A percentile compares a stretch with the other conserved stretches of the same genome.
phyloP scores from a whole-genome alignment of 495 filamentous ascomycete species.

The Paragyromitra xinjiangensis region DNA sequence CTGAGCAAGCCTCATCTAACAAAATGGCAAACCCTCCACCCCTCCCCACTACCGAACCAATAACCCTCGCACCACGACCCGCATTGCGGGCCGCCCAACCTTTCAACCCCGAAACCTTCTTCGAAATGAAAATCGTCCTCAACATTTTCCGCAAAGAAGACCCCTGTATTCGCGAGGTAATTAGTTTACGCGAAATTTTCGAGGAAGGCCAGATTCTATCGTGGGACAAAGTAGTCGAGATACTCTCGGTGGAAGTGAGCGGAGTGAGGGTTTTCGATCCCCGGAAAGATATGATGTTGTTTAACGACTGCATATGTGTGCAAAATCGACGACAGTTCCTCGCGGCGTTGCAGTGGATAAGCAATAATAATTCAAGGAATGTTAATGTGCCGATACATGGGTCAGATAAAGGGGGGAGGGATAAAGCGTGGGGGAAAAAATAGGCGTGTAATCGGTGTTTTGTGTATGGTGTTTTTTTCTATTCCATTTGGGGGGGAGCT shows the following conservation, averaged over 20 bases:
- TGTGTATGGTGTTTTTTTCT: background rate
- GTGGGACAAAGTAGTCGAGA: slow-evolving; percentile 13
- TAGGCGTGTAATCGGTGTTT: background rate
- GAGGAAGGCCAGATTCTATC: slow-evolving; percentile 8
- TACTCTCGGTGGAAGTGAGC: background rate
- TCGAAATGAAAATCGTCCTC: slow-evolving; percentile 15
- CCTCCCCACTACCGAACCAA: too few relatives aligned
- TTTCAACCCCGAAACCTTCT: background rate
- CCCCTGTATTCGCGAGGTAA: slow-evolving; percentile 1
- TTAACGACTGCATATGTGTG: slow-evolving; percentile 4
- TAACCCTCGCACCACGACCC: background rate
- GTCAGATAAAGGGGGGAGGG: background rate
- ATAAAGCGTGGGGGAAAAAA: background rate
- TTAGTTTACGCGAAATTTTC: slow-evolving; percentile 18
- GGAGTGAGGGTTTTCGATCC: background rate
- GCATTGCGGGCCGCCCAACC: background rate
- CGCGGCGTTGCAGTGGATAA: slow-evolving; percentile 17
- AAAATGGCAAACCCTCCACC: too few relatives aligned
- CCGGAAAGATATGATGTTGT: slow-evolving; percentile 24
- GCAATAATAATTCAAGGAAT: slow-evolving; percentile 13
- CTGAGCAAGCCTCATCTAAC: too few relatives aligned
- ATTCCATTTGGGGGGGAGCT: too few relatives aligned
- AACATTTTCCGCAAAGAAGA: slow-evolving; percentile 2
- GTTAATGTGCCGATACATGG: slow-evolving; percentile 7
- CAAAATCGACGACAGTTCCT: slow-evolving; percentile 17